These are phyloP conservation scores for Phyllosticta capitalensis DNA, from an alignment of 2,329 filamentous ascomycete genomes.

Conservation along the genomic window DNA sequence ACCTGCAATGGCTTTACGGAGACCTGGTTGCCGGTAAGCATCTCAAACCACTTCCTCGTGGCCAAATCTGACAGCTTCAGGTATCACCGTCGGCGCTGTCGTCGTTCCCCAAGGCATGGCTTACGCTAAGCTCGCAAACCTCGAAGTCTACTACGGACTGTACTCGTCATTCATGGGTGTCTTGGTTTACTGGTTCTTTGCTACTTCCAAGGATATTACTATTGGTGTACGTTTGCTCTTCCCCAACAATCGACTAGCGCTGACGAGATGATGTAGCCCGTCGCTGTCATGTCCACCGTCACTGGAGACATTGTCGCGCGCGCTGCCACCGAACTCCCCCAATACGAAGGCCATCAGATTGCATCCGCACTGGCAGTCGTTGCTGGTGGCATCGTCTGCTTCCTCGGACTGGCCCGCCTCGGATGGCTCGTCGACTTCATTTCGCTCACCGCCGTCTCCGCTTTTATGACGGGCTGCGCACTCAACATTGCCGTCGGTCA, in stretches of 20 bases:
- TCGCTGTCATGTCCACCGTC: constrained; percentile 89
- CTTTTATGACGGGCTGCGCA: constrained; percentile 96
- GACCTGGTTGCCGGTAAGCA: constrained; percentile 86
- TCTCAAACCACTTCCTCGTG: constrained; percentile 48
- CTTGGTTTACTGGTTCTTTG: constrained; percentile 93
- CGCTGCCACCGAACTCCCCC: constrained; percentile 47
- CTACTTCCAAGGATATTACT: constrained; percentile 96
- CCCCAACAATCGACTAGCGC: not conserved
- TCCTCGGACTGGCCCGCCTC: constrained; percentile 67
- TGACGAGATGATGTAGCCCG: constrained; percentile 47
- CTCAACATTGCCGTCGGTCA: constrained; percentile 82
- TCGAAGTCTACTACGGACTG: constrained; percentile 75
- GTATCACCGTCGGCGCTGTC: constrained; percentile 63
- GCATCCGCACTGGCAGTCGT: constrained; percentile 74
- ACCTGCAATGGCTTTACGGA: constrained; percentile 76
- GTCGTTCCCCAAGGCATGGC: constrained; percentile 98
- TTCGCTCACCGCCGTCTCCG: constrained; percentile 78
- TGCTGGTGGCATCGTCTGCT: constrained; percentile 66
- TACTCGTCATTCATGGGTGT: constrained; percentile 97
- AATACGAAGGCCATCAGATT: constrained; percentile 54
- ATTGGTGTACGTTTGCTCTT: constrained; percentile 62
- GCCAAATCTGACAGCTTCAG: constrained; percentile 24
- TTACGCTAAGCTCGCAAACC: constrained; percentile 72
- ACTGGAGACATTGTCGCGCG: constrained; percentile 71
- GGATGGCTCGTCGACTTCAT: constrained; percentile 95